Conservation (phyloP, 441 rosid species). For the Arabidopsis hybrid region DNA sequence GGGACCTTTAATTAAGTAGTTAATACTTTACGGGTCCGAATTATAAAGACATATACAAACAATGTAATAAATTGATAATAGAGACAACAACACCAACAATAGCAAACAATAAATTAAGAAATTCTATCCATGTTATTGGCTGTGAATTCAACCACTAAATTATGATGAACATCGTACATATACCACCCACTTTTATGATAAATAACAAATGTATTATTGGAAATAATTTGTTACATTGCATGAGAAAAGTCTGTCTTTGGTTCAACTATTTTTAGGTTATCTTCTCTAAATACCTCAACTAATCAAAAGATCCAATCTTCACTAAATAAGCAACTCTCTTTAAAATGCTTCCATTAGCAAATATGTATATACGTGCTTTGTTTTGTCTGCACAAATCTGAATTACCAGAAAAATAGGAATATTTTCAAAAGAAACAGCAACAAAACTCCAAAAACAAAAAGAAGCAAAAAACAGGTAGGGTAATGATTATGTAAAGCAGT, state of each 20-base stretch:
- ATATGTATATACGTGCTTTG: slow-evolving; percentile 14
- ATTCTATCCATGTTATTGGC: not conserved
- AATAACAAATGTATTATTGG: not conserved
- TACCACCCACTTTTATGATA: slow-evolving; percentile 28
- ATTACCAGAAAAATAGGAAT: slow-evolving; percentile 36
- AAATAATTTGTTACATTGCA: slow-evolving; percentile 25
- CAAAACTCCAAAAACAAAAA: slow-evolving; percentile 37
- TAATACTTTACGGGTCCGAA: slow-evolving; percentile 26
- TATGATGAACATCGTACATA: slow-evolving; percentile 35
- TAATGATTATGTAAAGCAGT: slow-evolving; percentile 43
- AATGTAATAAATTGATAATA: slow-evolving; percentile 30
- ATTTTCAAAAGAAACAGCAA: slow-evolving; percentile 38
- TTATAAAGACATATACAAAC: slow-evolving; percentile 22
- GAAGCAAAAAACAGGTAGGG: slow-evolving; percentile 41
- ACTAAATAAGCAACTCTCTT: not conserved
- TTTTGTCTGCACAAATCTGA: slow-evolving; percentile 32
- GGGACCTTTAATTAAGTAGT: slow-evolving; percentile 22
- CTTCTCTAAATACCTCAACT: slow-evolving; percentile 32
- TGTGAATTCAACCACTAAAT: slow-evolving; percentile 35
- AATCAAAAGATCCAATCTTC: slow-evolving; percentile 7
- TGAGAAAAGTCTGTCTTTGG: slow-evolving; percentile 30
- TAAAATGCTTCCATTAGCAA: not conserved
- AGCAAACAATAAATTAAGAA: slow-evolving; percentile 15
- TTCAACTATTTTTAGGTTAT: slow-evolving; percentile 41
- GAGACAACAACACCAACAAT: slow-evolving; percentile 37